A percentile compares a stretch with the other conserved stretches of the same genome.
Evolutionary conservation across 2,329 filamentous ascomycete species (phyloP).

Genomic region (Rhynchosporium agropyri): DNA sequence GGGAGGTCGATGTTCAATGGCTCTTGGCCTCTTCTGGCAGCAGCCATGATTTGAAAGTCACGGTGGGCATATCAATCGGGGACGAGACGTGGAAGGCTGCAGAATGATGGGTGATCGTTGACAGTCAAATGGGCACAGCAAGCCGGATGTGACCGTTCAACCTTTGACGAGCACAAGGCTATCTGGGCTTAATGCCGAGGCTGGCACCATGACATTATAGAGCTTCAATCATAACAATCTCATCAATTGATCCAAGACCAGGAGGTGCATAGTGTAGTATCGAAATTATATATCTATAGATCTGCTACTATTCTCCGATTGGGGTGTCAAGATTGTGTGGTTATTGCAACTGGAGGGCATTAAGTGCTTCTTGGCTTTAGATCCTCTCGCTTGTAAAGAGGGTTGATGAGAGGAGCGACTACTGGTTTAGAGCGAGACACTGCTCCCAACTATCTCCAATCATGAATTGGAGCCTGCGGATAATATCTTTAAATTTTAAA

Average conservation of each 20-base stretch:
- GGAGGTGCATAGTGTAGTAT: no score
- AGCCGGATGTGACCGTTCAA: constrained; percentile 7
- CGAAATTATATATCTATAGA: no score
- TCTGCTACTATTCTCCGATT: no score
- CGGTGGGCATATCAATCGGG: constrained; percentile 25
- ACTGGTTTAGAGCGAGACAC: no score
- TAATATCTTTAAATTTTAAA: no score
- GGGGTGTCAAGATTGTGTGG: no score
- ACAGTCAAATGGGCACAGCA: background rate
- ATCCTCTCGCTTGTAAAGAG: background rate
- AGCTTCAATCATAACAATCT: background rate
- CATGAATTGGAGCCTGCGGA: no score
- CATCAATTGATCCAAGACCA: background rate
- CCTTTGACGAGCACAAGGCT: background rate
- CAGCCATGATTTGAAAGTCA: constrained; percentile 36
- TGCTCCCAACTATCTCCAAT: no score
- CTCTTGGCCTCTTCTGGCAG: constrained; percentile 41
- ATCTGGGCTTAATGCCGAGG: constrained; percentile 14
- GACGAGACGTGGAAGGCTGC: constrained; percentile 12
- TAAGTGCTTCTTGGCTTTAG: background rate
- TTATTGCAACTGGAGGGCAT: no score
- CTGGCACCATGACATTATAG: background rate
- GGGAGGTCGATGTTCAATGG: constrained; percentile 41
- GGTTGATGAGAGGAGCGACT: background rate
- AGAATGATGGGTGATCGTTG: background rate